Percentiles rank a stretch among this genome's conserved stretches.
Evolutionary conservation across 306 rosid species (phyloP).

Genomic region (Prunus mume): DNA sequence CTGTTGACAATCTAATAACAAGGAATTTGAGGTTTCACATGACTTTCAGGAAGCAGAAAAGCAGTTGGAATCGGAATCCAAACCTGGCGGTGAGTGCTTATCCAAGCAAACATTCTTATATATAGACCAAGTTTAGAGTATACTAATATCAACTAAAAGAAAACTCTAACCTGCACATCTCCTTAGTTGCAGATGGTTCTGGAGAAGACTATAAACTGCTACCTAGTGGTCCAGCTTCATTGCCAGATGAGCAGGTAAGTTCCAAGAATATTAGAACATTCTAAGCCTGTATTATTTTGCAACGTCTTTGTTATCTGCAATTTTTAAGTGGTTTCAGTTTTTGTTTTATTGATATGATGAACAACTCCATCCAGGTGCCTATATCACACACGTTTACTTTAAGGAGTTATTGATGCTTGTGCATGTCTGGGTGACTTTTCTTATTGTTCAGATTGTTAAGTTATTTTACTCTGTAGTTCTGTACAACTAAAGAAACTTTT

Average conservation of each 20-base stretch:
- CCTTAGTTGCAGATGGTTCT: slow-evolving; percentile 42
- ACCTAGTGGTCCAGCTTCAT: slow-evolving; percentile 54
- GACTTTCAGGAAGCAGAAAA: too few species aligned
- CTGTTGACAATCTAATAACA: too few species aligned
- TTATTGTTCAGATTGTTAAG: too few species aligned
- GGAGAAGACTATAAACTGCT: slow-evolving; percentile 54
- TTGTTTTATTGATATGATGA: slow-evolving; percentile 5
- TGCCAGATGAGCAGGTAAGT: slow-evolving; percentile 58
- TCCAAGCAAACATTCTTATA: not conserved
- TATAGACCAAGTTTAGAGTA: not conserved
- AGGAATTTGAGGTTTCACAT: too few species aligned
- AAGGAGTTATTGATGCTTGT: slow-evolving; percentile 59
- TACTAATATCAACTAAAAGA: not conserved
- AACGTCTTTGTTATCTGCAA: not conserved
- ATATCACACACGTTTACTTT: slow-evolving; percentile 49
- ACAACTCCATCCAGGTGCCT: slow-evolving; percentile 43
- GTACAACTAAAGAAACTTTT: too few species aligned
- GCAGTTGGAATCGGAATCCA: too few species aligned
- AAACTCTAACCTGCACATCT: not conserved
- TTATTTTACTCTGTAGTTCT: too few species aligned
- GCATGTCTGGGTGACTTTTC: not conserved
- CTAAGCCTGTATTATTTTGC: not conserved
- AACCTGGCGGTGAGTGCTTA: too few species aligned
- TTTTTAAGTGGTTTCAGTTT: not conserved
- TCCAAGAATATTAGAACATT: slow-evolving; percentile 7